Evolutionary conservation across 2,329 filamentous ascomycete genomes (phyloP).

Genomic region (Aspergillus fructus): DNA sequence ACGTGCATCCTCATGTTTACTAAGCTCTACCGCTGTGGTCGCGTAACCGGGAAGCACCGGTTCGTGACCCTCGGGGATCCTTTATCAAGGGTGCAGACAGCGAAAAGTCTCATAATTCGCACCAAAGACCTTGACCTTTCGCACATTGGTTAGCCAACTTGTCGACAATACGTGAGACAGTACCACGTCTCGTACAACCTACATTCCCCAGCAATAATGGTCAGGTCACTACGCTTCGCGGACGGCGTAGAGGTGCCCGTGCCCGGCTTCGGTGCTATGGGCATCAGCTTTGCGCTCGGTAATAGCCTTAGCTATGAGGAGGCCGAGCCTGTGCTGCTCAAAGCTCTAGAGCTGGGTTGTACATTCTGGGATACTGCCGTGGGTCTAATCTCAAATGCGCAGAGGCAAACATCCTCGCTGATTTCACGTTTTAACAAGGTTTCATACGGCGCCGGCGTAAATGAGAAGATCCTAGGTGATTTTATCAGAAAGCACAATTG

Average conservation of each 20-base stretch:
- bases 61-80: too few species aligned
- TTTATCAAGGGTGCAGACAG: too few species aligned
- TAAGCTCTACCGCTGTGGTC: too few species aligned
- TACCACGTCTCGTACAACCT: too few species aligned
- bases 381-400: constrained; percentile 15
- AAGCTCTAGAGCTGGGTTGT: constrained; percentile 49
- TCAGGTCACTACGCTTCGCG: constrained; percentile 42
- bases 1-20: too few species aligned
- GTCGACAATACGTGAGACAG: too few species aligned
- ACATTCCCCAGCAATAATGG: constrained; percentile 27
- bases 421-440: constrained; percentile 34
- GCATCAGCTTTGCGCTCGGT: constrained; percentile 46
- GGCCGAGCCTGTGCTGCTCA: constrained; percentile 51
- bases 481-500: constrained; percentile 53
- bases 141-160: too few species aligned
- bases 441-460: constrained; percentile 48
- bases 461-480: constrained; percentile 52
- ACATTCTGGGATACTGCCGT: constrained; percentile 50
- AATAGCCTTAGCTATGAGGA: constrained; percentile 44
- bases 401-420: neutral
- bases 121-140: too few species aligned
- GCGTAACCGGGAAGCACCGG: too few species aligned
- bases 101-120: too few species aligned
- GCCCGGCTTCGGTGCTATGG: constrained; percentile 55
- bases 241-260: constrained; percentile 36